Base-by-base conservation (phyloP, 805 yeast species). In the Candida sakaeoensis region DNA sequence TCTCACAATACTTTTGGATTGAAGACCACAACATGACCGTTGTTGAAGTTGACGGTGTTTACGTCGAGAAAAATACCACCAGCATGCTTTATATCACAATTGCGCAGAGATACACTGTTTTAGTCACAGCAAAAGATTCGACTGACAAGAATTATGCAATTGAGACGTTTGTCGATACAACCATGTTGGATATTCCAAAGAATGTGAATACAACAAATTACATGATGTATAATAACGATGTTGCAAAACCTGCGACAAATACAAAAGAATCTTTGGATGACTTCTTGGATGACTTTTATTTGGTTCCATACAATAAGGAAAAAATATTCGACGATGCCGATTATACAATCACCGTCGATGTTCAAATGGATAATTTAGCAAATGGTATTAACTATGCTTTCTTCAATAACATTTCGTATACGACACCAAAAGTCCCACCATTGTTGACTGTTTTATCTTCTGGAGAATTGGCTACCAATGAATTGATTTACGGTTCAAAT, bases 71-170 rank as follows among this genome's bases (percentile, higher is more conserved):
- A 2, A 65, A 68, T 36, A 65, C 59, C 2, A 74, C 82, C 3
- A 70, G 76, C 19, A 66, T 76, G 57, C 47, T 83, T 18, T 81
- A 82, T 53, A 51, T 85, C 24, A 73, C 90, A 1, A 86, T 83
- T 15, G 96, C 91, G 6, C 96, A 89, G 62, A 69, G 97, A 54
- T 77, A 82, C 55, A 72, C 85, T 28, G 82, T 87, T 2, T 61
- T 86, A 45, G 61, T 88, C 13, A 74, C 71, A 29, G 74, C 91
- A 4, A 79, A 79, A 54, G 39, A 55, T 2, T 45, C 43, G 24
- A 51, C 70, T 13, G 54, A 52, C 5, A 70, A 64, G 44, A 79
- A 81, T 52, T 83, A 64, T 54, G 74, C 83, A 2, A 64, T 85
- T 42, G 73, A 81, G 70, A 80, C 79, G 46, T 65, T 71, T 8